Evolutionary conservation across 192 early-diverging fungal species (phyloP).

Genomic region (Neocallimastix lanati): DNA sequence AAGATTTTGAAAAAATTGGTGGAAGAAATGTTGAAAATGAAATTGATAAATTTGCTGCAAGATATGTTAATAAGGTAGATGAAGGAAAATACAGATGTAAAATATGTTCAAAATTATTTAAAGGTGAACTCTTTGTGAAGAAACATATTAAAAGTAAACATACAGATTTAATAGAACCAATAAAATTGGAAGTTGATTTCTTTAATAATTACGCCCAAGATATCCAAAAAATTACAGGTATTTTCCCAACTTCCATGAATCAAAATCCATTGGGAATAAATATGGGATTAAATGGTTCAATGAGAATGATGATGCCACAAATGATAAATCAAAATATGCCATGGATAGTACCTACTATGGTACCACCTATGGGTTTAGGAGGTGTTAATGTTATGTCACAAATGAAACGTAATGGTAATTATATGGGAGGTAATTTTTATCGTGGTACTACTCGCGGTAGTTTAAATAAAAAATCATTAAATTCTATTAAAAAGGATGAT

Average conservation of each 20-base stretch:
- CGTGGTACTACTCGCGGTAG: not conserved
- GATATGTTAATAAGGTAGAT: constrained; percentile 40
- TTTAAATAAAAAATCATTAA: not conserved
- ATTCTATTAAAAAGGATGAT: not conserved
- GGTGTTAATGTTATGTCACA: not conserved
- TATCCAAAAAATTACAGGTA: constrained; percentile 51
- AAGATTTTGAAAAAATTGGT: constrained; percentile 24
- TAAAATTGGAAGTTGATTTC: constrained; percentile 33
- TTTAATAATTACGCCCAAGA: constrained; percentile 84
- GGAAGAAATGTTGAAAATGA: constrained; percentile 31
- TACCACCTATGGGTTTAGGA: constrained; percentile 12
- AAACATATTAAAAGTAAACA: constrained; percentile 91
- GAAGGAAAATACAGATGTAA: constrained; percentile 77
- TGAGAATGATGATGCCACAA: constrained; percentile 4
- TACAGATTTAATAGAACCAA: constrained; percentile 39
- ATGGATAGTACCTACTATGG: constrained; percentile 5
- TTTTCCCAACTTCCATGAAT: constrained; percentile 9
- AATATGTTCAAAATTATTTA: constrained; percentile 83
- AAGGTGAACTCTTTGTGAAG: constrained; percentile 76
- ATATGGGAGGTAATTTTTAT: not conserved
- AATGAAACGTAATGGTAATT: not conserved
- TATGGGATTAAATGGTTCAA: constrained; percentile 3
- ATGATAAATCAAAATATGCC: constrained; percentile 10
- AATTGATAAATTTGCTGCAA: constrained; percentile 26
- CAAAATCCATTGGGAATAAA: constrained; percentile 5